phyloP scores from a whole-genome alignment of 306 rosid genomes.

The Bauhinia variegata region DNA sequence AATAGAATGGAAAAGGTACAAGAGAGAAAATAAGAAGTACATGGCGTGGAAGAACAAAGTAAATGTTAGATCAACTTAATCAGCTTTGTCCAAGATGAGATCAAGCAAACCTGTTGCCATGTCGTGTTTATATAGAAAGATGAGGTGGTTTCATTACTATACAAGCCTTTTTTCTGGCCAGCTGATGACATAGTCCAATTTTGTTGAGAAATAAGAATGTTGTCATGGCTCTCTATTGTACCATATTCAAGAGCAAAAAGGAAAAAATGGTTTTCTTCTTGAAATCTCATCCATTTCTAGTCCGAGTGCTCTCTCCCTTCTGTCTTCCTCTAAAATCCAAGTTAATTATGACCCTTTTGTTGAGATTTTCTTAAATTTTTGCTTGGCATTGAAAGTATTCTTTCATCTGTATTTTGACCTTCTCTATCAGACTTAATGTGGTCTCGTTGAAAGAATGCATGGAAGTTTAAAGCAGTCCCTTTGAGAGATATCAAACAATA shows the following conservation, averaged over 20 bases:
- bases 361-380: too few species aligned
- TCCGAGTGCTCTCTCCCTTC: too few species aligned
- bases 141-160: neutral
- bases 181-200: neutral
- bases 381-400: too few species aligned
- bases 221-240: slow-evolving; percentile 25
- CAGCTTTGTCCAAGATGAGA: slow-evolving; percentile 19
- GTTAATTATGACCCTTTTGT: too few species aligned
- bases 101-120: slow-evolving; percentile 19
- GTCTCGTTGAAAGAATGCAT: too few species aligned
- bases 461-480: too few species aligned
- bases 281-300: too few species aligned
- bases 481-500: too few species aligned
- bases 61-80: slow-evolving; percentile 50
- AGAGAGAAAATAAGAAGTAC: slow-evolving; percentile 73
- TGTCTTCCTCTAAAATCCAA: too few species aligned
- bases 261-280: too few species aligned
- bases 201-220: slow-evolving; percentile 15
- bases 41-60: slow-evolving; percentile 57
- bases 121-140: neutral
- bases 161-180: neutral
- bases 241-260: slow-evolving; percentile 10
- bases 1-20: slow-evolving; percentile 92
- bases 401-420: too few species aligned
- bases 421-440: too few species aligned